Percentiles rank a stretch among this genome's conserved stretches.
phyloP scores from a whole-genome alignment of 148 eudicot genomes.

The Diospyros lotus region DNA sequence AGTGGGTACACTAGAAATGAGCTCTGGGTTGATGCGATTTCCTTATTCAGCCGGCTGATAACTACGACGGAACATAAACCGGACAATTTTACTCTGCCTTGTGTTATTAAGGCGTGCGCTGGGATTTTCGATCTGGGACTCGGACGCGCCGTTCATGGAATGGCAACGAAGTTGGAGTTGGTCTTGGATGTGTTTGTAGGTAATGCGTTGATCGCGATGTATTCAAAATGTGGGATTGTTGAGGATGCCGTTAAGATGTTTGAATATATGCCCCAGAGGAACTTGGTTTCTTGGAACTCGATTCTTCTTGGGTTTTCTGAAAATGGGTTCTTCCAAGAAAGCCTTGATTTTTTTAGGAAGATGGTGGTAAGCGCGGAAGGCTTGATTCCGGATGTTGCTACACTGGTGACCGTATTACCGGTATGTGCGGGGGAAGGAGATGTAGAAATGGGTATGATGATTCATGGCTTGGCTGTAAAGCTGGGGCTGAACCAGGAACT shows the following conservation, averaged over 20 bases:
- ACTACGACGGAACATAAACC: conserved; percentile 25
- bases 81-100: conserved; percentile 65
- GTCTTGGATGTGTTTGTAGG: conserved; percentile 48
- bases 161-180: conserved; percentile 42
- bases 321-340: conserved; percentile 27
- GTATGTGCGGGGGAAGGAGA: conserved; percentile 41
- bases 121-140: conserved; percentile 33
- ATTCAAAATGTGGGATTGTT: conserved; percentile 43
- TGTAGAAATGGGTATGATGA: conserved; percentile 32
- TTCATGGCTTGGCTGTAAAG: conserved; percentile 56
- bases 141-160: conserved; percentile 44
- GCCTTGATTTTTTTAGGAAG: conserved; percentile 32
- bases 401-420: conserved; percentile 52
- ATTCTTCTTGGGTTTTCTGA: conserved; percentile 40
- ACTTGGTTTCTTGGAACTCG: conserved; percentile 70
- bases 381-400: conserved; percentile 46
- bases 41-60: conserved; percentile 34
- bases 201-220: conserved; percentile 57
- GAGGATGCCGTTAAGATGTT: conserved; percentile 46
- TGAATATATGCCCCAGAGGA: conserved; percentile 39
- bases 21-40: conserved; percentile 35
- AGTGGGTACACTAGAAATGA: conserved; percentile 54
- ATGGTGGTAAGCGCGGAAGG: conserved; percentile 29
- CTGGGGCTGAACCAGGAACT: conserved; percentile 33
- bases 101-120: conserved; percentile 53